phyloP scores from a whole-genome alignment of 106 monocot species.

The Dendrobium officinale region DNA sequence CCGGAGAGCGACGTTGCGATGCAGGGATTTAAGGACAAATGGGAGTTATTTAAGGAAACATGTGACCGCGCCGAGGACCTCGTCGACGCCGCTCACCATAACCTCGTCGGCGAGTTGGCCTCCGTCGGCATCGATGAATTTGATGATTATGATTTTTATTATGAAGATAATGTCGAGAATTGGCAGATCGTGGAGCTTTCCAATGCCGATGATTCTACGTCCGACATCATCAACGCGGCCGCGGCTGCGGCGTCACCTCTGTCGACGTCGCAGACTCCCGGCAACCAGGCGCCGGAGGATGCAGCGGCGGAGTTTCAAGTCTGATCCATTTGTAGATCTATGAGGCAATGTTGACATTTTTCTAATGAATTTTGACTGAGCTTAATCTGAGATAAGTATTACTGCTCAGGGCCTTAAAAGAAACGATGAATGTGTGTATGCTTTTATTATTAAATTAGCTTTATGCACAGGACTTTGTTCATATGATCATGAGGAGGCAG shows the following conservation, averaged over 20 bases:
- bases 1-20: neutral
- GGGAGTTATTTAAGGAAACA: slow-evolving; percentile 4
- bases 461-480: too few species aligned
- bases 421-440: too few species aligned
- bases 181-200: neutral
- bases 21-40: neutral
- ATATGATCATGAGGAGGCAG: too few species aligned
- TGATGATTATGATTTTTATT: too few species aligned
- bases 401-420: too few species aligned
- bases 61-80: slow-evolving; percentile 8
- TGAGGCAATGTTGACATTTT: too few species aligned
- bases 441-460: too few species aligned
- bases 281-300: neutral
- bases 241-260: neutral
- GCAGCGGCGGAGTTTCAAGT: too few species aligned
- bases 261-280: neutral
- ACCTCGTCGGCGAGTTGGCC: neutral
- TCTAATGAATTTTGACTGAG: too few species aligned
- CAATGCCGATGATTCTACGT: neutral
- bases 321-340: too few species aligned
- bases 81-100: neutral
- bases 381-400: too few species aligned
- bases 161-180: neutral
- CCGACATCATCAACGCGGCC: neutral
- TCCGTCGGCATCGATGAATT: neutral